phyloP scores from a whole-genome alignment of 805 yeast species.

The Lipomyces mesembrius region DNA sequence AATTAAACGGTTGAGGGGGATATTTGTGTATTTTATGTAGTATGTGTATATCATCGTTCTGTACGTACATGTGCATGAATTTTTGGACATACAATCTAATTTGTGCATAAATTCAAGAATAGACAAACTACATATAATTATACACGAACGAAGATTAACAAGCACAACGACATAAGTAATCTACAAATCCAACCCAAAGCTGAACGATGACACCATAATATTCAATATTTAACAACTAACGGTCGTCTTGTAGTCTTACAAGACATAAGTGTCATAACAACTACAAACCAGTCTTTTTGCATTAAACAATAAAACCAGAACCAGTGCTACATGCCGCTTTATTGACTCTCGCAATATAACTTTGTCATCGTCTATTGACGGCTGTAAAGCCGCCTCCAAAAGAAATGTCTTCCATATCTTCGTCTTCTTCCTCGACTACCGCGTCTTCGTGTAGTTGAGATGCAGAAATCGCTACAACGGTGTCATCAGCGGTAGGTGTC shows the following conservation, averaged over 20 bases:
- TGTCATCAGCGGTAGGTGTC: not conserved
- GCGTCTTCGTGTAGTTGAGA: slow-evolving; percentile 18
- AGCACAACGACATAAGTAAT: not conserved
- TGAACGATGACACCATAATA: not conserved
- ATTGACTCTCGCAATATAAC: not conserved
- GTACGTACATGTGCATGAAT: too few relatives aligned
- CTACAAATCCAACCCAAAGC: not conserved
- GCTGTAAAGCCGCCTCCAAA: slow-evolving; percentile 35
- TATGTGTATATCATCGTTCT: too few relatives aligned
- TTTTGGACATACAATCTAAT: too few relatives aligned
- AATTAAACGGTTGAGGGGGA: not conserved
- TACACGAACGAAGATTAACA: too few relatives aligned
- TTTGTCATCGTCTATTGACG: slow-evolving; percentile 22
- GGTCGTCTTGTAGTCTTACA: not conserved
- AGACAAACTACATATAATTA: too few relatives aligned
- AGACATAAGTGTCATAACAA: not conserved
- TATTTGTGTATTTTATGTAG: not conserved
- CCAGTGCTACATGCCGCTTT: not conserved
- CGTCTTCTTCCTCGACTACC: slow-evolving; percentile 28
- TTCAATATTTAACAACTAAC: not conserved
- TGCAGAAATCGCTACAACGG: not conserved
- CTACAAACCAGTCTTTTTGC: not conserved
- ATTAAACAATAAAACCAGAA: not conserved
- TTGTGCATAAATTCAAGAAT: too few relatives aligned
- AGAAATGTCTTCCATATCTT: slow-evolving; percentile 32